A percentile compares a stretch with the other conserved stretches of the same genome.
phyloP scores from a whole-genome alignment of 1,284 basidiomycete species.

The Puccinia novopanici region DNA sequence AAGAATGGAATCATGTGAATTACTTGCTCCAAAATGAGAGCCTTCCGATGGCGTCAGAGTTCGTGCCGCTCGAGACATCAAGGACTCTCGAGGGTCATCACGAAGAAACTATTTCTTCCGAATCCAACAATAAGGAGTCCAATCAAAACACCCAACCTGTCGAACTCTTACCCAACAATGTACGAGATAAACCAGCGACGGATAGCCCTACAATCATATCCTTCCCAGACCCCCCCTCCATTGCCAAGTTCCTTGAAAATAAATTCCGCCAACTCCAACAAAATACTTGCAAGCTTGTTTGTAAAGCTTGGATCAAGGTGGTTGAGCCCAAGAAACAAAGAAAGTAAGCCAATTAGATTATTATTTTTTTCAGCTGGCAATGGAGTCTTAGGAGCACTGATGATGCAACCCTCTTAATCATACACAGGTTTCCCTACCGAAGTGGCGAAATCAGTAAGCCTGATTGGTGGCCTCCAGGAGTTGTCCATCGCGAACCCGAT shows the following conservation, averaged over 20 bases:
- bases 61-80: not conserved
- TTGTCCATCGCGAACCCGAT: slow-evolving; percentile 64
- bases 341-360: slow-evolving; percentile 55
- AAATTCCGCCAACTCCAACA: slow-evolving; percentile 62
- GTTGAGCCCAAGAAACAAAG: slow-evolving; percentile 65
- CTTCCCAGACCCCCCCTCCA: slow-evolving; percentile 29
- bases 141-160: not conserved
- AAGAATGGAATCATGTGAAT: not conserved
- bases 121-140: slow-evolving; percentile 9
- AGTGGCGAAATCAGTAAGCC: slow-evolving; percentile 63
- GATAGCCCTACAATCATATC: slow-evolving; percentile 51
- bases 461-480: slow-evolving; percentile 64
- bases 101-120: not conserved
- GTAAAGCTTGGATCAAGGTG: slow-evolving; percentile 64
- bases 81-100: not conserved
- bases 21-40: not conserved
- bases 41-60: not conserved
- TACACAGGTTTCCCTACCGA: slow-evolving; percentile 61
- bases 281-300: slow-evolving; percentile 63
- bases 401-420: not conserved
- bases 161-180: slow-evolving; percentile 5
- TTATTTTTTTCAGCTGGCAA: slow-evolving; percentile 2
- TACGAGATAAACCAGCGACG: slow-evolving; percentile 32
- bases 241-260: slow-evolving; percentile 57
- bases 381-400: slow-evolving; percentile 28